Percentiles rank a stretch among this genome's conserved stretches.
Evolutionary conservation across 306 rosid genomes (phyloP).

Genomic region (Quercus engelmannii): DNA sequence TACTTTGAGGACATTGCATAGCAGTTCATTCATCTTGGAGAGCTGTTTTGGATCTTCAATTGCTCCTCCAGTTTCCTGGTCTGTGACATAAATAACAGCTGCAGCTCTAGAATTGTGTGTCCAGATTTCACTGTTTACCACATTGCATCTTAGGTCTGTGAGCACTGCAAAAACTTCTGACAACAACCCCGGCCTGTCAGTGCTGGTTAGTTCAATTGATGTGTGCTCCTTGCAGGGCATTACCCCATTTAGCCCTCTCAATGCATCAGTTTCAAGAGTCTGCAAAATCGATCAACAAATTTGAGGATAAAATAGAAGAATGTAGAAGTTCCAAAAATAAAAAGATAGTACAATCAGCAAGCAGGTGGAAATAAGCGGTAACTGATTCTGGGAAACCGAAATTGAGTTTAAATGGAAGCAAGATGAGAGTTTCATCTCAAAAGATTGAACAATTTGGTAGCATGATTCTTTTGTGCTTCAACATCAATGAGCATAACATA

Average conservation of each 20-base stretch:
- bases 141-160: conserved; percentile 77
- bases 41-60: conserved; percentile 68
- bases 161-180: conserved; percentile 97
- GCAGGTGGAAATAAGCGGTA: too few species aligned
- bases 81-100: conserved; percentile 85
- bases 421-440: too few species aligned
- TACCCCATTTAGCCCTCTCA: conserved; percentile 76
- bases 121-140: conserved; percentile 90
- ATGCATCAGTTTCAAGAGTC: conserved; percentile 80
- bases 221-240: conserved; percentile 89
- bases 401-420: too few species aligned
- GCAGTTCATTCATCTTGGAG: conserved; percentile 59
- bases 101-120: conserved; percentile 93
- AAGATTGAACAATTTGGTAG: too few species aligned
- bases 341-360: too few species aligned
- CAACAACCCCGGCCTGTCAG: conserved; percentile 86
- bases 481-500: too few species aligned
- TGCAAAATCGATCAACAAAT: conserved; percentile 29
- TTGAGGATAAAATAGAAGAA: background rate
- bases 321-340: background rate
- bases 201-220: conserved; percentile 82
- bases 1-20: conserved; percentile 78
- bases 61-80: conserved; percentile 57
- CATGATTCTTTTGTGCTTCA: too few species aligned
- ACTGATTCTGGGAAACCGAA: too few species aligned